A percentile compares a stretch with the other conserved stretches of the same genome.
Conservation (phyloP, 306 rosid species). For the Vicia sativa region DNA sequence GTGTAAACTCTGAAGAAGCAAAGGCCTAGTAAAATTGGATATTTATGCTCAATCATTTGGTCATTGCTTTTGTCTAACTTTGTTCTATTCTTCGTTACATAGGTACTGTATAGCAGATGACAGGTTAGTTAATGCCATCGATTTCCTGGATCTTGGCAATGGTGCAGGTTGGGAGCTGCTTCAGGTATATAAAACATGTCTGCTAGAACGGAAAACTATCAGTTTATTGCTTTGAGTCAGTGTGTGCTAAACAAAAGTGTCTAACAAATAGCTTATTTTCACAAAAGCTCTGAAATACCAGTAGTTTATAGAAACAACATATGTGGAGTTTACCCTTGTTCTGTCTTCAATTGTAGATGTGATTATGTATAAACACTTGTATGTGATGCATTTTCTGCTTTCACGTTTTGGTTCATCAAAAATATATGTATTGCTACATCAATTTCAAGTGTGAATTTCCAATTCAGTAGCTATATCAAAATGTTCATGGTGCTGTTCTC, state of each 20-base stretch:
- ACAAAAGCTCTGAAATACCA: neutral
- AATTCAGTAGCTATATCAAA: neutral
- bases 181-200: slow-evolving; percentile 56
- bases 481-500: slow-evolving; percentile 29
- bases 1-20: too few relatives aligned
- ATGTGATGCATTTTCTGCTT: neutral
- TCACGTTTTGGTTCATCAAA: neutral
- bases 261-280: slow-evolving; percentile 3
- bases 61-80: slow-evolving; percentile 13
- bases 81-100: slow-evolving; percentile 26
- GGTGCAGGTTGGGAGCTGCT: slow-evolving; percentile 98
- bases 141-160: slow-evolving; percentile 74
- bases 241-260: neutral
- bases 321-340: neutral
- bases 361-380: too few relatives aligned
- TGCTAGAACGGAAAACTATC: neutral
- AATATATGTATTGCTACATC: neutral
- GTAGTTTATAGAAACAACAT: neutral
- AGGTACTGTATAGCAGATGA: slow-evolving; percentile 91
- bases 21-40: neutral
- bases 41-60: neutral
- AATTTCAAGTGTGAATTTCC: slow-evolving; percentile 2
- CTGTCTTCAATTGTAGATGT: neutral
- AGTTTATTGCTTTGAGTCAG: slow-evolving; percentile 3
- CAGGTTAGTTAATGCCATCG: slow-evolving; percentile 61